A percentile compares a stretch with the other conserved stretches of the same genome.
phyloP scores from a whole-genome alignment of 495 filamentous ascomycete genomes.

The Tuber aestivum region DNA sequence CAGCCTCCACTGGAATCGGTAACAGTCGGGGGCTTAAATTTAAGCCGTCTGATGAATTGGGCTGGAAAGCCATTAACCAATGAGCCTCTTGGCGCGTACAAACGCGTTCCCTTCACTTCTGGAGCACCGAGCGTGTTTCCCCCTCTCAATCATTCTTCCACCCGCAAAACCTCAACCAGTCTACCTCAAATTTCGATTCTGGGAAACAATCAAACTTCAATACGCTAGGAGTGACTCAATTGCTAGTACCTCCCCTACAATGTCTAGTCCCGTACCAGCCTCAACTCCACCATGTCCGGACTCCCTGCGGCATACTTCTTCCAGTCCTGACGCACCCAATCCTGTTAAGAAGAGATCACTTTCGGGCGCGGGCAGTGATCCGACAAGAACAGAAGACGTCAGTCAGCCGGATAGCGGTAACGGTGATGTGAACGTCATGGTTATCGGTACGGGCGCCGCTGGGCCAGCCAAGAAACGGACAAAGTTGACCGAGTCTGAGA shows the following conservation, averaged over 20 bases:
- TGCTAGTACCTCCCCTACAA: background rate
- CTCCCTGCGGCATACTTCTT: background rate
- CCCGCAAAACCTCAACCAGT: background rate
- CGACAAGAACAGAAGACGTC: background rate
- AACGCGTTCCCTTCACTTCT: background rate
- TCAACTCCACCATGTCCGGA: background rate
- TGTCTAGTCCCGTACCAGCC: background rate
- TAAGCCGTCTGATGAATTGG: background rate
- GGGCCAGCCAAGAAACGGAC: slow-evolving; percentile 48
- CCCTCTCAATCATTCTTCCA: background rate
- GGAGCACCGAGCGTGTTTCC: background rate
- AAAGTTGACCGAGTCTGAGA: slow-evolving; percentile 52
- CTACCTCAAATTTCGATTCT: background rate
- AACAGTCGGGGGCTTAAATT: background rate
- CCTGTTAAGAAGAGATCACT: background rate
- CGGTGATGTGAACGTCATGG: slow-evolving; percentile 16
- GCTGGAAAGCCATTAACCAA: background rate
- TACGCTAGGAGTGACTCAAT: background rate
- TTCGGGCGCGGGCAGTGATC: background rate
- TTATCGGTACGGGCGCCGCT: background rate
- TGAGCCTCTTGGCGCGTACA: background rate
- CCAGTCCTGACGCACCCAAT: background rate
- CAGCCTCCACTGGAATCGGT: background rate
- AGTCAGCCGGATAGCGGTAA: background rate
- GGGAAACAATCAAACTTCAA: background rate